phyloP scores from a whole-genome alignment of 2,329 filamentous ascomycete species.

The Emergomyces orientalis region DNA sequence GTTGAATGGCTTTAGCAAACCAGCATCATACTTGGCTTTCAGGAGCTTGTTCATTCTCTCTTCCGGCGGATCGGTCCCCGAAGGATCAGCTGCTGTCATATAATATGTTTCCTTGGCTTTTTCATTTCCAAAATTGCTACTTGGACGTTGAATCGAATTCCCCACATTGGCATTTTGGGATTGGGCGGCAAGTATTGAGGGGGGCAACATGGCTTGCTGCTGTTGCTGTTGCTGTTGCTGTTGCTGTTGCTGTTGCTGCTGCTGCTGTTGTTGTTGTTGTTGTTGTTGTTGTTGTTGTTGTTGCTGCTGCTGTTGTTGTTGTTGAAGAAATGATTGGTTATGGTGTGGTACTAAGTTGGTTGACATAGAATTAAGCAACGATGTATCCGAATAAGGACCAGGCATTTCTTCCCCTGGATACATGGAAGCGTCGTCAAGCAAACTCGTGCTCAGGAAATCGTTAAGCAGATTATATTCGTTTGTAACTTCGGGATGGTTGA shows the following conservation, averaged over 20 bases:
- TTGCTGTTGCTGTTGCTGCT: slow-evolving; percentile 25
- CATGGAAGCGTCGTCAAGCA: slow-evolving; percentile 72
- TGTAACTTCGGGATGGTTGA: slow-evolving; percentile 83
- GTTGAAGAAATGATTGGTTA: slow-evolving; percentile 25
- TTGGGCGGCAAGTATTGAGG: slow-evolving; percentile 18
- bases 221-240: slow-evolving; percentile 27
- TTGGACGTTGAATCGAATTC: slow-evolving; percentile 52
- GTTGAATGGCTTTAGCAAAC: slow-evolving; percentile 91
- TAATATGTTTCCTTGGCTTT: slow-evolving; percentile 75
- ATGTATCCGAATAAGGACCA: slow-evolving; percentile 52
- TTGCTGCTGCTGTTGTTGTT: slow-evolving; percentile 30
- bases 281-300: slow-evolving; percentile 26
- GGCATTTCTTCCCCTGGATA: slow-evolving; percentile 58
- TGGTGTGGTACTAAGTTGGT: slow-evolving; percentile 14
- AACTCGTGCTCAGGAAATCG: slow-evolving; percentile 86
- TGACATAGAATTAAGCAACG: slow-evolving; percentile 38
- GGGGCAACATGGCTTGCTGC: slow-evolving; percentile 24
- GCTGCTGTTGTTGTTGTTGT: slow-evolving; percentile 30
- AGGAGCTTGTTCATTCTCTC: slow-evolving; percentile 92
- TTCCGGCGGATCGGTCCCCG: slow-evolving; percentile 75
- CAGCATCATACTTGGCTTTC: slow-evolving; percentile 91
- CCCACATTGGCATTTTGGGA: slow-evolving; percentile 28
- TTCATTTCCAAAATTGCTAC: slow-evolving; percentile 55
- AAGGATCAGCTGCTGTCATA: slow-evolving; percentile 90
- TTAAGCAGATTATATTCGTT: slow-evolving; percentile 96